Conservation (phyloP, 148 eudicot species). For the Rheum nobile region DNA sequence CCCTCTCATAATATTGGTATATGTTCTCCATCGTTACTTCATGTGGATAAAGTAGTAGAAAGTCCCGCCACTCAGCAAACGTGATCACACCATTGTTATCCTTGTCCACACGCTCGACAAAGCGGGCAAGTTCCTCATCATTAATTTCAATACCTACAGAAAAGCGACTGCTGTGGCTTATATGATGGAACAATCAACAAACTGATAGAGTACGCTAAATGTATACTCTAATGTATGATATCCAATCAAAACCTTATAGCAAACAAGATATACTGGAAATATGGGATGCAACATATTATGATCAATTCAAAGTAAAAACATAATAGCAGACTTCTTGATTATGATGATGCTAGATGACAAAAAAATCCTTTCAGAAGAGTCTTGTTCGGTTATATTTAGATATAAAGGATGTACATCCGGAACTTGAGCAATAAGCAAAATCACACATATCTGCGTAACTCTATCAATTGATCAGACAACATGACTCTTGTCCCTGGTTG, state of each 20-base stretch:
- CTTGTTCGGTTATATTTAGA: background rate
- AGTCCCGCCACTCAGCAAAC: constrained; percentile 97
- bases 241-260: background rate
- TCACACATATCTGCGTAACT: background rate
- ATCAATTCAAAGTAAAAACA: constrained; percentile 84
- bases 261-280: constrained; percentile 46
- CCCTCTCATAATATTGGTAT: constrained; percentile 85
- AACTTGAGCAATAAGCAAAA: background rate
- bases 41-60: constrained; percentile 83
- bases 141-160: constrained; percentile 82
- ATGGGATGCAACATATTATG: constrained; percentile 75
- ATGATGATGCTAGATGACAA: constrained; percentile 62
- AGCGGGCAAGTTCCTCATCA: constrained; percentile 83
- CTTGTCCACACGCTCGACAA: constrained; percentile 92
- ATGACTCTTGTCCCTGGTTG: background rate
- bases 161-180: constrained; percentile 72
- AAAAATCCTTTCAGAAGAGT: constrained; percentile 16
- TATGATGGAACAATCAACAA: constrained; percentile 77
- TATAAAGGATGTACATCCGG: background rate
- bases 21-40: constrained; percentile 91
- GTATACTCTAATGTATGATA: constrained; percentile 29
- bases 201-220: constrained; percentile 29
- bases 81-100: constrained; percentile 94
- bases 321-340: constrained; percentile 75
- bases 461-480: background rate